Evolutionary conservation across 75 land plant genomes (phyloP), one percentile per base, ranked within the genome.

Genomic region (Ceratopteris richardii): DNA sequence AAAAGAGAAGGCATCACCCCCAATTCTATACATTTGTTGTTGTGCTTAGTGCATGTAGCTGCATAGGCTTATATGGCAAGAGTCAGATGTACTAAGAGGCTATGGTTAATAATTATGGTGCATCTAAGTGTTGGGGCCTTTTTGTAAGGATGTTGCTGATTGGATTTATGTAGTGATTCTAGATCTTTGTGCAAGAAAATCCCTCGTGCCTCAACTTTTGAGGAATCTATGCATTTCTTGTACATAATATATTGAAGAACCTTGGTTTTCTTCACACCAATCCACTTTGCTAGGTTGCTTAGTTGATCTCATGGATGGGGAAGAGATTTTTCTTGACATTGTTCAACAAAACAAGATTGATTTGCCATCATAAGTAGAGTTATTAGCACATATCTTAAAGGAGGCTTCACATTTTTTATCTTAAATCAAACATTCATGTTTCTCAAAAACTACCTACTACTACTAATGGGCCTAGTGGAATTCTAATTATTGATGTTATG

Each of bases 401-500:
- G 11, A 36, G 1, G 22, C 59, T 16, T 36, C 20, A 12, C 37
- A 33, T 29, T 10, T 31, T n/a, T 19, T 16, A 44, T 51, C 19
- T 54, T 56, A n/a, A 1, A 12, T 20, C 19, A 63, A 13, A 62
- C 29, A 7, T 48, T 54, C 33, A 6, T 21, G 31, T 62, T 62
- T 62, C 25, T 54, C 6, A 33, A 51, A 1, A 36, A 69, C 27
- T 18, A 54, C 18, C 29, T 69, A 5, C 16, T 44, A 36, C 20
- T 27, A 16, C 19, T n/a, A n/a, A n/a, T 51, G n/a, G 53, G 7
- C 70, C 68, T 27, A 48, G 62, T 41, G 73, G 62, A 27, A 70
- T 48, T 7, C 65, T 72, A 11, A 62, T 52, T n/a, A 61, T 75
- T 58, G 78, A 92, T 74, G 75, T 88, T 51, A 66, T 92, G 51